Conservation (phyloP, 1,139 yeast genomes). For the Pichia sp. region DNA sequence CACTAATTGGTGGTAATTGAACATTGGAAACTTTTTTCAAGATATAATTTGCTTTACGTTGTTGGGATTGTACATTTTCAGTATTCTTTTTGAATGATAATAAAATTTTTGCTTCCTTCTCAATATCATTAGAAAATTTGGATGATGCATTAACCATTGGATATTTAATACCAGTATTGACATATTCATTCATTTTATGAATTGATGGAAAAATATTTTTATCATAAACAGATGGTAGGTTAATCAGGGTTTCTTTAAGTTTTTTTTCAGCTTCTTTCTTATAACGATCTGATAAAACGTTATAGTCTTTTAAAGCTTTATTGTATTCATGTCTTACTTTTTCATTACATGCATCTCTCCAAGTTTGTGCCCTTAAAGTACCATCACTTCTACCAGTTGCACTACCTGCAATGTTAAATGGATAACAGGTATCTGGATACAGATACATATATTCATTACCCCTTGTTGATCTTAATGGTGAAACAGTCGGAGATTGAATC, state of each 20-base stretch:
- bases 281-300: constrained; percentile 21
- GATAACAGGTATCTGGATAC: constrained; percentile 39
- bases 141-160: constrained; percentile 12
- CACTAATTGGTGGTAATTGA: constrained; percentile 18
- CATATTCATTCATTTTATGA: constrained; percentile 6
- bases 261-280: neutral
- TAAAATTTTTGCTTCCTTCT: constrained; percentile 8
- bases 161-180: constrained; percentile 4
- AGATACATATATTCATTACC: constrained; percentile 22
- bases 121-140: constrained; percentile 21
- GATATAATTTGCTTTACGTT: constrained; percentile 3
- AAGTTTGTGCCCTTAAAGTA: constrained; percentile 26
- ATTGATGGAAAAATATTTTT: constrained; percentile 10
- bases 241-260: neutral
- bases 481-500: constrained; percentile 21
- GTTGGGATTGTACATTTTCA: neutral
- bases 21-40: neutral
- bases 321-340: constrained; percentile 27
- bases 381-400: constrained; percentile 21
- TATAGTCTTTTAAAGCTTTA: constrained; percentile 24
- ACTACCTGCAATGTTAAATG: constrained; percentile 33
- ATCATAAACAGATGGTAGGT: constrained; percentile 6
- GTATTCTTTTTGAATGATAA: neutral
- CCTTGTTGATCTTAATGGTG: constrained; percentile 3
- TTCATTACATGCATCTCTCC: constrained; percentile 29